Evolutionary conservation across 768 basidiomycete species (phyloP).

Genomic region (Mycena latifolia): DNA sequence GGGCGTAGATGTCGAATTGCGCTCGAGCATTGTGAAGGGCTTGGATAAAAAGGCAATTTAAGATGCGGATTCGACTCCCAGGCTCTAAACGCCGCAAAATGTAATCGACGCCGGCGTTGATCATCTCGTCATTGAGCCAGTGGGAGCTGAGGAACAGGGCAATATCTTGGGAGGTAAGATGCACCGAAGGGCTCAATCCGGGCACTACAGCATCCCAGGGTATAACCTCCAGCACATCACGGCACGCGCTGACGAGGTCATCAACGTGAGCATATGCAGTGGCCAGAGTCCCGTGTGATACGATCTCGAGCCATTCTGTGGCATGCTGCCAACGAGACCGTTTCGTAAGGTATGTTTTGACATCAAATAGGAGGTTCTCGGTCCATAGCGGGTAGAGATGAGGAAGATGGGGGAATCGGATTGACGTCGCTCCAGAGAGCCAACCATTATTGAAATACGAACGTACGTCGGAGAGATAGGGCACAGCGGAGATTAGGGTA

Average conservation of each 20-base stretch:
- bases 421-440: conserved; percentile 5
- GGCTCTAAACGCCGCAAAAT: conserved; percentile 2
- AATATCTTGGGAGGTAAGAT: conserved; percentile 5
- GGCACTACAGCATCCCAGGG: conserved; percentile 2
- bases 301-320: neutral
- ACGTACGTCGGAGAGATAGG: neutral
- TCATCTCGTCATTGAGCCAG: conserved; percentile 25
- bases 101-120: conserved; percentile 15
- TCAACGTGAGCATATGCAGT: too few relatives aligned
- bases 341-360: neutral
- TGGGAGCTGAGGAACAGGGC: conserved; percentile 1
- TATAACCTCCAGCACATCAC: neutral
- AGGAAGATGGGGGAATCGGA: conserved; percentile 11
- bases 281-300: neutral
- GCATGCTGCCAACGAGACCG: neutral
- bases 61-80: conserved; percentile 7
- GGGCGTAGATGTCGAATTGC: neutral
- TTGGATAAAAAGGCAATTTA: conserved; percentile 19
- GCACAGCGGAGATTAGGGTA: neutral
- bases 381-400: conserved; percentile 1
- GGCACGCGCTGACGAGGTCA: neutral
- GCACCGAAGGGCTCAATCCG: conserved; percentile 5
- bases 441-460: conserved; percentile 4
- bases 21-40: neutral
- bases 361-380: conserved; percentile 14